Conservation (phyloP, 192 early-diverging fungal genomes). For the Coemansia aciculifera region DNA sequence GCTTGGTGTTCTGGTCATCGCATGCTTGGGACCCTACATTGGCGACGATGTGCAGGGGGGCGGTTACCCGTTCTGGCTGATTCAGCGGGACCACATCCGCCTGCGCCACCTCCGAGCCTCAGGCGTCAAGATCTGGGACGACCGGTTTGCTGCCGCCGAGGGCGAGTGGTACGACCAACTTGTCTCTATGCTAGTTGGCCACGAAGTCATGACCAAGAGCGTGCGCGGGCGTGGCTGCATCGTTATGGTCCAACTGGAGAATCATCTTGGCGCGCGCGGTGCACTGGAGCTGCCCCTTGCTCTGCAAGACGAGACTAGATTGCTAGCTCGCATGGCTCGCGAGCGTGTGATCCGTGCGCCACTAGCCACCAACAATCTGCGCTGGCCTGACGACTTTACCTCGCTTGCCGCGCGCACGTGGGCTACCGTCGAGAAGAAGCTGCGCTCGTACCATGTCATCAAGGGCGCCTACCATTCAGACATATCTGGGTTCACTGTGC, state of each 20-base stretch:
- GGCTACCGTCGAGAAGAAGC: conserved; percentile 27
- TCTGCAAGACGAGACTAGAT: conserved; percentile 77
- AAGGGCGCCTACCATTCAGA: conserved; percentile 29
- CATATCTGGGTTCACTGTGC: conserved; percentile 33
- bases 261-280: conserved; percentile 67
- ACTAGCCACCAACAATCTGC: conserved; percentile 79
- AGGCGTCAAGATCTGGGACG: conserved; percentile 69
- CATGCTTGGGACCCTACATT: conserved; percentile 82
- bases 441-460: conserved; percentile 34
- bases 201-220: conserved; percentile 72
- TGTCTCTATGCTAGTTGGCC: conserved; percentile 70
- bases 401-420: conserved; percentile 24
- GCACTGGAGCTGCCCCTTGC: conserved; percentile 67
- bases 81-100: conserved; percentile 68
- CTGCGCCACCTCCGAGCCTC: conserved; percentile 70
- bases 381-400: conserved; percentile 41
- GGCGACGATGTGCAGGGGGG: conserved; percentile 77
- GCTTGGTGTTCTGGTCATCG: conserved; percentile 74
- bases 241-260: conserved; percentile 80
- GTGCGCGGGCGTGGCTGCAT: conserved; percentile 65
- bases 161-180: conserved; percentile 76
- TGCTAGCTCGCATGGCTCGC: conserved; percentile 72
- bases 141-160: conserved; percentile 67
- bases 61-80: conserved; percentile 77
- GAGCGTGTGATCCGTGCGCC: conserved; percentile 77